Evolutionary conservation across 2,329 filamentous ascomycete species (phyloP).

Genomic region (Cercospora berteroae): DNA sequence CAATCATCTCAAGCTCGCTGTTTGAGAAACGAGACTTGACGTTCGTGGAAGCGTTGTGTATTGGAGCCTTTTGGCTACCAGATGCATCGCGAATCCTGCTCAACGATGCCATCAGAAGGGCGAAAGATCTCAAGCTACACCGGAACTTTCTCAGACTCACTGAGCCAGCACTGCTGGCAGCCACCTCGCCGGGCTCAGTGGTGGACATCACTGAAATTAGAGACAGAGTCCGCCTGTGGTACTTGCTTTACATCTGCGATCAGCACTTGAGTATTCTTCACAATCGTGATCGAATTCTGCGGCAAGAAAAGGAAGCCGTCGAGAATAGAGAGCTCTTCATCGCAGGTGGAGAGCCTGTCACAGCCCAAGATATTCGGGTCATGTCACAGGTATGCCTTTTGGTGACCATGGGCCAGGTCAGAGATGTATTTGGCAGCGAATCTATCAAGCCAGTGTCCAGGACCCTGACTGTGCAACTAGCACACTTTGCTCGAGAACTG

Average conservation of each 20-base stretch:
- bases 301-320: constrained; percentile 56
- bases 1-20: constrained; percentile 57
- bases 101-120: constrained; percentile 53
- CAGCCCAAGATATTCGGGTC: constrained; percentile 56
- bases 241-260: constrained; percentile 63
- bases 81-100: constrained; percentile 63
- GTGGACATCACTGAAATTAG: constrained; percentile 40
- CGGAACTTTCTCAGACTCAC: constrained; percentile 13
- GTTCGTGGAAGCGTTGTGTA: constrained; percentile 58
- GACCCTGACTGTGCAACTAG: constrained; percentile 54
- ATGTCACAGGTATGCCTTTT: constrained; percentile 59
- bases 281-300: constrained; percentile 56
- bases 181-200: constrained; percentile 26
- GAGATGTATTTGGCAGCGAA: constrained; percentile 57
- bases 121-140: constrained; percentile 43
- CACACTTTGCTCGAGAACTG: constrained; percentile 42
- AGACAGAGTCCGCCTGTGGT: constrained; percentile 61
- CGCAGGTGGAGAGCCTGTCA: constrained; percentile 16
- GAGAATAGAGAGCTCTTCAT: constrained; percentile 58
- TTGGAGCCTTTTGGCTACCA: constrained; percentile 62
- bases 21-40: constrained; percentile 58
- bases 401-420: constrained; percentile 56
- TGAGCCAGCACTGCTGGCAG: constrained; percentile 1
- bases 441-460: constrained; percentile 52
- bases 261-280: constrained; percentile 65